Evolutionary conservation across 2,329 filamentous ascomycete genomes (phyloP).

Genomic region (Bipolaris bicolor): DNA sequence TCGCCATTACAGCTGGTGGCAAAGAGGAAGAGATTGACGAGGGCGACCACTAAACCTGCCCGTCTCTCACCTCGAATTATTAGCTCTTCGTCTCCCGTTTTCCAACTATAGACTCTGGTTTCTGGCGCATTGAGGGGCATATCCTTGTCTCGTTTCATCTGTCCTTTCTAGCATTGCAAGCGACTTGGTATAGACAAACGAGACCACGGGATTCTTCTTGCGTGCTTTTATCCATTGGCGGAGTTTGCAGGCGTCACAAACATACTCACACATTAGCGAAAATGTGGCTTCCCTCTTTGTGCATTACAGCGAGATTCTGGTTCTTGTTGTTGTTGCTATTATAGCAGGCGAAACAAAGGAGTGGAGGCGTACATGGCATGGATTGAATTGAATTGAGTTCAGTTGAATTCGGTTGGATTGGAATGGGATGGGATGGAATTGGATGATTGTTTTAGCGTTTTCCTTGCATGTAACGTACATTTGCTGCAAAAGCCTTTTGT

Average conservation of each 20-base stretch:
- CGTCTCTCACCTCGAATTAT: background rate
- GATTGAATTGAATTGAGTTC: background rate
- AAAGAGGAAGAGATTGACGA: constrained; percentile 29
- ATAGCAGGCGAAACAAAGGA: background rate
- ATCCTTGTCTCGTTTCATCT: background rate
- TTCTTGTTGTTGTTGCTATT: background rate
- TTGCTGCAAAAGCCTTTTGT: background rate
- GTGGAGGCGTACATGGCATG: constrained; percentile 3
- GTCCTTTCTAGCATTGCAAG: constrained; percentile 3
- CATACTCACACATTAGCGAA: background rate
- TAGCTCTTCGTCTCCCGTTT: background rate
- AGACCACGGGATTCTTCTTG: constrained; percentile 3
- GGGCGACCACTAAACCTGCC: constrained; percentile 2
- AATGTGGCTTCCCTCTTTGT: background rate
- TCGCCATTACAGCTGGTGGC: constrained; percentile 32
- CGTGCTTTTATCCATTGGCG: constrained; percentile 2
- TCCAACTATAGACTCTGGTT: constrained; percentile 1
- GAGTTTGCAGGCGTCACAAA: constrained; percentile 5
- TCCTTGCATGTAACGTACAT: background rate
- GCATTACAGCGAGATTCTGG: background rate
- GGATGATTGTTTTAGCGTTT: background rate
- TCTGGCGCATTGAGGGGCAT: constrained; percentile 2
- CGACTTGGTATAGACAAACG: constrained; percentile 7
- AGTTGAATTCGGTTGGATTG: background rate
- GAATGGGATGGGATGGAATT: background rate